A percentile compares a stretch with the other conserved stretches of the same genome.
Evolutionary conservation across 139 green algal genomes (phyloP).

Genomic region (Ostreobium quekettii): DNA sequence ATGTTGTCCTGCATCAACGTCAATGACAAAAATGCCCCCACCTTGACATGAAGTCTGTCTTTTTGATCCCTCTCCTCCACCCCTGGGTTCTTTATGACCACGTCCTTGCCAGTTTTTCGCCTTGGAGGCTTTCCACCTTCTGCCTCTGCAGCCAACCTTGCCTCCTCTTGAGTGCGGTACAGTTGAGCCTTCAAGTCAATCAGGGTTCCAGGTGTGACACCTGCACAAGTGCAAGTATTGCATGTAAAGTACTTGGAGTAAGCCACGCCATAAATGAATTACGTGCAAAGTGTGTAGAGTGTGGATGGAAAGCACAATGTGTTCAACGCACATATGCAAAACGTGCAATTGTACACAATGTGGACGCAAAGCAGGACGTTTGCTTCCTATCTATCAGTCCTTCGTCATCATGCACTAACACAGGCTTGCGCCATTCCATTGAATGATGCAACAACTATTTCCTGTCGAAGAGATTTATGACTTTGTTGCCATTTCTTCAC

Average conservation of each 20-base stretch:
- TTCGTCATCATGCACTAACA: too few relatives aligned
- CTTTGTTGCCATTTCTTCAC: too few relatives aligned
- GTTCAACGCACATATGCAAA: neutral
- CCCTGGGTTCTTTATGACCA: constrained; percentile 50
- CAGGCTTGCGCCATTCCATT: too few relatives aligned
- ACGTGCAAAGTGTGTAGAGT: constrained; percentile 10
- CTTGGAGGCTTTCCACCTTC: neutral
- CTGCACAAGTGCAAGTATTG: constrained; percentile 17
- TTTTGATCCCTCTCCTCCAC: constrained; percentile 49
- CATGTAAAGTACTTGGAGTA: neutral
- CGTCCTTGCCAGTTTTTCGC: constrained; percentile 31
- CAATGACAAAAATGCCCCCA: constrained; percentile 1
- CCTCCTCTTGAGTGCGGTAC: constrained; percentile 52
- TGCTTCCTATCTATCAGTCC: too few relatives aligned
- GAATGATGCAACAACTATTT: too few relatives aligned
- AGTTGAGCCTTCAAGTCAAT: constrained; percentile 70
- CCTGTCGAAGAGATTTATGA: too few relatives aligned
- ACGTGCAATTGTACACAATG: neutral
- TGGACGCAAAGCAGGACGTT: too few relatives aligned
- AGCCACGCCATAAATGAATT: neutral
- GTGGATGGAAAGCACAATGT: neutral
- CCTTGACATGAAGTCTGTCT: constrained; percentile 58
- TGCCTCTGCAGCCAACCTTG: constrained; percentile 28
- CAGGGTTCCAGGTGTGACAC: constrained; percentile 49
- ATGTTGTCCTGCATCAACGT: too few relatives aligned